Conservation (phyloP, 2,329 filamentous ascomycete species). For the Sarocladium brachiariae region DNA sequence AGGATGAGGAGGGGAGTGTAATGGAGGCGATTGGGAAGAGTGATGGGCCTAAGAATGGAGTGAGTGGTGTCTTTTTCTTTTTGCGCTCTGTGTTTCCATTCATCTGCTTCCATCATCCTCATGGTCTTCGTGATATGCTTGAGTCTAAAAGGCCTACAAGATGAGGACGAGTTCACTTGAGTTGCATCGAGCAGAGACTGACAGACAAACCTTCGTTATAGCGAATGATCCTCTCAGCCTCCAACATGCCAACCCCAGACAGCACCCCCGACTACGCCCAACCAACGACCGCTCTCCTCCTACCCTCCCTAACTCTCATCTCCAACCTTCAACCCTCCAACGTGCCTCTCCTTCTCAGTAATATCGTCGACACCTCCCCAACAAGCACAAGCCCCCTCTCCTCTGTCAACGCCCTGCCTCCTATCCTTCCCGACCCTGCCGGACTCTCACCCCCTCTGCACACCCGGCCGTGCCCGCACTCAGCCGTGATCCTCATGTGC, state of each 20-base stretch:
- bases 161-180: neutral
- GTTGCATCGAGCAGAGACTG: slow-evolving; percentile 7
- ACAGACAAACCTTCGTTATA: slow-evolving; percentile 25
- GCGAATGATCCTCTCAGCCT: slow-evolving; percentile 86
- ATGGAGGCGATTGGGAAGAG: slow-evolving; percentile 66
- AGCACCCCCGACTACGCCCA: slow-evolving; percentile 55
- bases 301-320: slow-evolving; percentile 77
- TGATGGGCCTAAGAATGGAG: slow-evolving; percentile 59
- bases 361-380: slow-evolving; percentile 63
- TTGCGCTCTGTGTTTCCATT: slow-evolving; percentile 6
- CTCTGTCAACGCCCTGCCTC: slow-evolving; percentile 29
- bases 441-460: slow-evolving; percentile 25
- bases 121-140: neutral
- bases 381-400: slow-evolving; percentile 64
- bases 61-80: slow-evolving; percentile 37
- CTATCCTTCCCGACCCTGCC: slow-evolving; percentile 23
- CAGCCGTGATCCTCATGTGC: slow-evolving; percentile 84
- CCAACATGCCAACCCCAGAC: slow-evolving; percentile 77
- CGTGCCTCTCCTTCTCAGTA: slow-evolving; percentile 63
- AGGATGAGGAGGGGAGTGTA: slow-evolving; percentile 77
- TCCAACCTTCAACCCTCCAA: slow-evolving; percentile 74
- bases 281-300: slow-evolving; percentile 73
- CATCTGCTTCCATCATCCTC: neutral
- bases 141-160: neutral
- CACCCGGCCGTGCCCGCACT: slow-evolving; percentile 62